Conservation (phyloP, 73 alveolate species). For the Stentor coeruleus region DNA sequence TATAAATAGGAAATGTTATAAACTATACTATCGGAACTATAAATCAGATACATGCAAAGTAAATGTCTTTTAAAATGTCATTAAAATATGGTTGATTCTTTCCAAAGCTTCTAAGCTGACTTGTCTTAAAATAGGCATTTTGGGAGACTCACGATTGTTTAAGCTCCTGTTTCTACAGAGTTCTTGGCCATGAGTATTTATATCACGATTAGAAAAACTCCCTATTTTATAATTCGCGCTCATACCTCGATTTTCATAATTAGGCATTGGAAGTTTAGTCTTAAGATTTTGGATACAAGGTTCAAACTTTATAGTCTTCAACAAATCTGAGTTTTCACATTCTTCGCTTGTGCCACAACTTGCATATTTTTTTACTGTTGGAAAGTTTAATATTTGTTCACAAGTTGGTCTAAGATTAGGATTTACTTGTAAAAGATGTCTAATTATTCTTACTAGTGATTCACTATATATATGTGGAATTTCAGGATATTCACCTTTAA, state of each 20-base stretch:
- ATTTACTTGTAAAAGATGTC: background rate
- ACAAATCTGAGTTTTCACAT: background rate
- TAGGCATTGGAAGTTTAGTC: background rate
- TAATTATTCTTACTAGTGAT: slow-evolving; percentile 49
- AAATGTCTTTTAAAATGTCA: no score
- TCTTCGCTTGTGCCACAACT: background rate
- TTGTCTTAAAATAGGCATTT: background rate
- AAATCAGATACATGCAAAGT: no score
- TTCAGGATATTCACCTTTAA: slow-evolving; percentile 67
- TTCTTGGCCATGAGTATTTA: background rate
- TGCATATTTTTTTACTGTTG: background rate
- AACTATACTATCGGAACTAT: no score
- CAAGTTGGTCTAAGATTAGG: slow-evolving; percentile 24
- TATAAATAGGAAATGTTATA: no score
- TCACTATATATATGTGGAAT: slow-evolving; percentile 62
- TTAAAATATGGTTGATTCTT: no score
- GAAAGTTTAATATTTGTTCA: background rate
- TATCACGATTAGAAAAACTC: background rate
- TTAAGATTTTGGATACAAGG: background rate
- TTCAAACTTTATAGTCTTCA: slow-evolving; percentile 17
- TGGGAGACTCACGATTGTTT: background rate
- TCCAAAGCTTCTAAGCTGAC: slow-evolving; percentile 1
- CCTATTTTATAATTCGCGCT: no score
- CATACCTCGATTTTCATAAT: background rate
- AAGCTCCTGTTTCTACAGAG: background rate